Evolutionary conservation across 2,329 filamentous ascomycete species (phyloP).

Genomic region (Orbilia blumenaviensis): DNA sequence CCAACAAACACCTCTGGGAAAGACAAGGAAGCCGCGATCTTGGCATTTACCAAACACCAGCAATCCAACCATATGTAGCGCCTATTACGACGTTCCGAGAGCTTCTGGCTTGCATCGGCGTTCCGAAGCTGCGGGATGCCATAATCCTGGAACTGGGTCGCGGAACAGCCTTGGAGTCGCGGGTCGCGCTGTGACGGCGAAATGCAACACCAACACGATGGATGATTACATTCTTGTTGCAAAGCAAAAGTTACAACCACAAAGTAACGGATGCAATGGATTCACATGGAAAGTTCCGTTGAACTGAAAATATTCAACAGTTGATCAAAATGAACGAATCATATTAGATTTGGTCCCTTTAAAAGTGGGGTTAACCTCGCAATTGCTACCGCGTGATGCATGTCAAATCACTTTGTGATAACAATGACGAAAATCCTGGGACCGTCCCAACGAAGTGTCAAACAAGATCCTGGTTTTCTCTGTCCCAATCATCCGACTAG

Average conservation of each 20-base stretch:
- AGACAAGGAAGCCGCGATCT: background rate
- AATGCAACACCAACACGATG: conserved; percentile 3
- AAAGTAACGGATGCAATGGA: background rate
- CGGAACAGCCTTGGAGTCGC: background rate
- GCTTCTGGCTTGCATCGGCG: background rate
- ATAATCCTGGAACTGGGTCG: background rate
- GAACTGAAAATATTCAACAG: background rate
- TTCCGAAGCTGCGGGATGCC: background rate
- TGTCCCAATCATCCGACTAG: background rate
- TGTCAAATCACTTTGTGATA: background rate
- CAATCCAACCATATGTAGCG: background rate
- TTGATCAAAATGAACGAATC: too few species aligned
- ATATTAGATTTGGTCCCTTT: too few species aligned
- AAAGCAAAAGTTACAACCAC: background rate
- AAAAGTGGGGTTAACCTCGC: background rate
- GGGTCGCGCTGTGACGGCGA: too few species aligned
- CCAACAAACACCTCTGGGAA: background rate
- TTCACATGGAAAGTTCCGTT: too few species aligned
- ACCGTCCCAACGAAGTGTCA: too few species aligned
- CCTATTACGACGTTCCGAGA: background rate
- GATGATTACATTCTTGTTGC: background rate
- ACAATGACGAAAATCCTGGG: too few species aligned
- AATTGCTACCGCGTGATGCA: background rate
- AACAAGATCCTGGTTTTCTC: too few species aligned
- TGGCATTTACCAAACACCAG: background rate